A percentile compares a stretch with the other conserved stretches of the same genome.
phyloP scores from a whole-genome alignment of 208 protist species.

The Trichomonas gallinae region DNA sequence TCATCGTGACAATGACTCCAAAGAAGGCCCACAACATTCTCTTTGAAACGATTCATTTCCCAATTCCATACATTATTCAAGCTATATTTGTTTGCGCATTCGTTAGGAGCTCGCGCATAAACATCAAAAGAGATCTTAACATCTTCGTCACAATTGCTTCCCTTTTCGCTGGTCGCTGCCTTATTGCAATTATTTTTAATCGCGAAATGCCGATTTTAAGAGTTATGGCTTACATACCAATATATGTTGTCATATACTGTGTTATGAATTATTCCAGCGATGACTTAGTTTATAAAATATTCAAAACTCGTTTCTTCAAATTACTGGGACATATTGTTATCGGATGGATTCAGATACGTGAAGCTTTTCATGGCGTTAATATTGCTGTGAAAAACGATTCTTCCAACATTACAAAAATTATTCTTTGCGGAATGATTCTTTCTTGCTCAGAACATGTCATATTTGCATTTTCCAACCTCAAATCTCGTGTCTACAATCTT shows the following conservation, averaged over 20 bases:
- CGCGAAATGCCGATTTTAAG: background rate
- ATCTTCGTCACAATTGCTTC: background rate
- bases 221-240: background rate
- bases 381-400: background rate
- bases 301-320: background rate
- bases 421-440: background rate
- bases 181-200: background rate
- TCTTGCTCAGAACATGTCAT: background rate
- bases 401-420: background rate
- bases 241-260: background rate
- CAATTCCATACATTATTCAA: background rate
- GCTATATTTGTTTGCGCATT: background rate
- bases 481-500: background rate
- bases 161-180: background rate
- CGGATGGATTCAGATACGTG: background rate
- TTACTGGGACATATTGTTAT: background rate
- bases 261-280: background rate
- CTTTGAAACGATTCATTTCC: background rate
- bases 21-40: background rate
- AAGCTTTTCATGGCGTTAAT: background rate
- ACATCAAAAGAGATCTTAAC: background rate
- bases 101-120: background rate
- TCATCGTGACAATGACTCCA: background rate
- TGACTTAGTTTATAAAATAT: background rate
- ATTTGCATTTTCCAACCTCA: background rate